Base-by-base conservation (phyloP, 106 monocot genomes). In the Iris macrosiphon region DNA sequence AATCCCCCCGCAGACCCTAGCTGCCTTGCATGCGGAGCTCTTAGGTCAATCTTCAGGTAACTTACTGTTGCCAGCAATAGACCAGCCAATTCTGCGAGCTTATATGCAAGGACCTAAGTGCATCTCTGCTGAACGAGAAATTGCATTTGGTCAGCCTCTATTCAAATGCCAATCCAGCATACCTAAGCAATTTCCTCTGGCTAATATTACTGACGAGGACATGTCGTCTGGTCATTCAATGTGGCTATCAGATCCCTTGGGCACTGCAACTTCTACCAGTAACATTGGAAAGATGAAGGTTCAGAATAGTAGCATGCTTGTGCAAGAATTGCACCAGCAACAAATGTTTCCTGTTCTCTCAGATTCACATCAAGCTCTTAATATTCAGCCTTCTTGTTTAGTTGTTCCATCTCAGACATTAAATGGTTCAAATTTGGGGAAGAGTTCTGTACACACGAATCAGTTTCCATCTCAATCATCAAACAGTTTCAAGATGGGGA, bases 1-100 rank as follows among this genome's bases (percentile, higher is more conserved):
- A 60, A 79, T 96, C 59, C 77, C 85, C 22, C 74, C 90, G 21
- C 77, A 87, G 60, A 69, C 81, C 29, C 64, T 87, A n/a, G 81
- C 81, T 52, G 86, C 73, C 14, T 70, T 81, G 43, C 81, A 87
- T 71, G 81, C 77, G 51, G 86, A 87, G 45, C 65, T 87, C 14
- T 57, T 87, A 40, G 74, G 77, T n/a, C 77, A 52, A 50, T 63
- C 82, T 52, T 69, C 82, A 15, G 50, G 50, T 25, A 59, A 40
- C 46, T 51, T 77, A 51, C 52, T 55, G 7, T 32, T 77, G 51
- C 69, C 75, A 41, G 28, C 40, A 60, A 64, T 64, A 4, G 71
- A 70, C 31, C 70, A 66, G 40, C 59, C 58, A 30, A 31, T 65
- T 18, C 34, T 61, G 16, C 72, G 68, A 64, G 50, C 60, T 50